Base-by-base conservation (phyloP, 495 filamentous ascomycete genomes). In the Cercophora samala region DNA sequence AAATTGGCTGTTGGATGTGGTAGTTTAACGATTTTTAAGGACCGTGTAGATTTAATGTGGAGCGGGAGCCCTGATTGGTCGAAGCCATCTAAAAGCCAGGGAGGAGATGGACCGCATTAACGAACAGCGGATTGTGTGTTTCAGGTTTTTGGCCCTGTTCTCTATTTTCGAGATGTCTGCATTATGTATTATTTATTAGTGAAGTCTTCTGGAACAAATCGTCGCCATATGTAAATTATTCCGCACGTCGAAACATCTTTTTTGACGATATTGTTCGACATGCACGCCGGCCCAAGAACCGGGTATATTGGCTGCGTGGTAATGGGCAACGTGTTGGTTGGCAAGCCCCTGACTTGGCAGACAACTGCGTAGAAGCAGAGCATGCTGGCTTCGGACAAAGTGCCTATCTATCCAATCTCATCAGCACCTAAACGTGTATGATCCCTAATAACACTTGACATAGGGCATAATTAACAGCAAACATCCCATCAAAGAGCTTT, bases 61-160 rank as follows among this genome's bases (percentile, higher is more conserved):
- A n/a, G n/a, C n/a, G n/a, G n/a, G n/a, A n/a, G n/a, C n/a, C n/a
- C n/a, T n/a, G n/a, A n/a, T n/a, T n/a, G n/a, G n/a, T n/a, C n/a
- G n/a, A n/a, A n/a, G n/a, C n/a, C n/a, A n/a, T n/a, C n/a, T n/a
- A n/a, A n/a, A n/a, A n/a, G n/a, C n/a, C n/a, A n/a, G n/a, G n/a
- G n/a, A n/a, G n/a, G n/a, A n/a, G n/a, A n/a, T n/a, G n/a, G n/a
- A n/a, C n/a, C n/a, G n/a, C n/a, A n/a, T n/a, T n/a, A n/a, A n/a
- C n/a, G n/a, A n/a, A n/a, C n/a, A n/a, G n/a, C n/a, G n/a, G n/a
- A n/a, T 62, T 46, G 37, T 46, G 37, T 46, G 62, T 68, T 62
- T 58, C 66, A 24, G 66, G 58, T 24, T 32, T 25, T 32, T 25
- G 2, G 37, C 37, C 9, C 11, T 46, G 37, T 46, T 65, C 23